Evolutionary conservation across 306 rosid genomes (phyloP), one percentile per base, ranked within the genome.

Genomic region (Mimosa pudica): DNA sequence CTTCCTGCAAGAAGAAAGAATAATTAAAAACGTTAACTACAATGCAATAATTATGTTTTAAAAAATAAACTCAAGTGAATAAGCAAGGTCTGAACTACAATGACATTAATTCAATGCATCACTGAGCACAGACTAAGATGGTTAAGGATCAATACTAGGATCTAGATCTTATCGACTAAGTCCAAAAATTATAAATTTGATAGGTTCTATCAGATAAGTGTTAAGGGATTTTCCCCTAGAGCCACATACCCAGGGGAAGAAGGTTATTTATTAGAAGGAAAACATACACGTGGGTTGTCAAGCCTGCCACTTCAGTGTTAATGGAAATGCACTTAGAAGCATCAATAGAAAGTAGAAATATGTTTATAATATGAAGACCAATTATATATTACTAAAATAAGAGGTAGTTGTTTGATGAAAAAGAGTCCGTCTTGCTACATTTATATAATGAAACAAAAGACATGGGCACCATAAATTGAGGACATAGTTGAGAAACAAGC

Each of bases 1-100:
- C 97, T 6, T 78, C 85, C 98, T 90, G 89, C 86, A 84, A 79
- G 17, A 81, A 75, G 57, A 77, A 72, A 78, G 77, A 77, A 46
- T 51, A 65, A 70, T 77, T 54, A 71, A 47, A 49, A 57, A 79
- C 57, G 70, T 65, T 20, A 67, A 80, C n/a, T 14, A 76, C 33
- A 65, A 80, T 41, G 60, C 13, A 42, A 14, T 55, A 20, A 76
- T 64, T 79, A 77, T 71, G 66, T 51, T 30, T 73, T 63, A 79
- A 75, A 79, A 78, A 54, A 57, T 55, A 44, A 67, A 46, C 57
- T 18, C 49, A 33, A 4, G 41, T 10, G 74, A 70, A 70, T 45
- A 70, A 24, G 33, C 57, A 70, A 69, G 41, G 74, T 24, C 20
- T 69, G 33, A 44, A 7, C 38, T 9, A 9, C 36, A 9, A 18